Evolutionary conservation across 1,139 yeast species (phyloP), one percentile per base, ranked within the genome.

Genomic region (Debaryomycetaceae sp.): DNA sequence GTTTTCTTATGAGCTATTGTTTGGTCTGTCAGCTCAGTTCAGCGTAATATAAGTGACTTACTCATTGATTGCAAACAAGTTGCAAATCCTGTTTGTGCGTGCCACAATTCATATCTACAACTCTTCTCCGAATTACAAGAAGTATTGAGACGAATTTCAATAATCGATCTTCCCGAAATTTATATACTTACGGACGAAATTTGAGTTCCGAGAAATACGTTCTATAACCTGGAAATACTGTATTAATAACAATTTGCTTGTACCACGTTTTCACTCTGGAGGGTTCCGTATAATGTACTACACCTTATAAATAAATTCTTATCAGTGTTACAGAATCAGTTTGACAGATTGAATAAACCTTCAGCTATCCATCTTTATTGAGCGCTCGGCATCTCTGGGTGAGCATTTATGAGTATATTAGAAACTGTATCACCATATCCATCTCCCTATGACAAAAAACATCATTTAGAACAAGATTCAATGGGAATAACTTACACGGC

Each of bases 351-450:
- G 7, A 22, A 3, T 11, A 22, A 3, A 22, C 11, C 2, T 22
- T 22, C 26, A 22, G 11, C 7, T 11, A 22, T 11, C 11, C 11
- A 22, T 22, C 11, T 22, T 22, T 22, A 22, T 11, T 11, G 11
- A 22, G 11, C 7, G 11, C 26, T 22, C 11, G 26, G 11, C 7
- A 3, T 22, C 26, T 11, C 11, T 22, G 26, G 26, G 26, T 22
- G 11, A 8, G 7, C 26, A 22, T 22, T 3, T 22, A 40, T 40
- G 42, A 40, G 40, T 34, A 29, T 40, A 31, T 24, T 37, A n/a
- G 38, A 34, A 30, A 40, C 37, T 15, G 39, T 37, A 16, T 34
- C 42, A 31, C 35, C 37, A 17, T 31, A 28, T 29, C 28, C 29
- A 16, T 37, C 40, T 22, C 40, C 40, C 26, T 36, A 36, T 34